phyloP scores from a whole-genome alignment of 495 filamentous ascomycete genomes.

The Hamigera avellanea region DNA sequence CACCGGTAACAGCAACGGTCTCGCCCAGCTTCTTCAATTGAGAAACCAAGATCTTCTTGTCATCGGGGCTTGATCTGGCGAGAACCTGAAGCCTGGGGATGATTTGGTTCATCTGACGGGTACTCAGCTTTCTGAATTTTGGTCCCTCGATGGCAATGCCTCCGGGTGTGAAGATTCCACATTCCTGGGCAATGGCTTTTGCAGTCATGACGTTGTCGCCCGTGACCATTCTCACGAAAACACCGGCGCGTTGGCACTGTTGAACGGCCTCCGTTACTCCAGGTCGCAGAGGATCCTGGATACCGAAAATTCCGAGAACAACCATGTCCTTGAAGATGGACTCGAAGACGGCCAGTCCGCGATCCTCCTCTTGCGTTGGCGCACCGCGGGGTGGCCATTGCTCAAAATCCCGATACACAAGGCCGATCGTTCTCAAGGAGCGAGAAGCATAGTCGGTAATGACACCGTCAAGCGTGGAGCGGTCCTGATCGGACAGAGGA shows the following conservation, averaged over 20 bases:
- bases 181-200: conserved; percentile 74
- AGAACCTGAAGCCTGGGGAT: conserved; percentile 74
- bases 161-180: conserved; percentile 65
- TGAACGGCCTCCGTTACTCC: conserved; percentile 71
- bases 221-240: conserved; percentile 84
- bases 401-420: conserved; percentile 81
- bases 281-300: conserved; percentile 73
- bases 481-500: conserved; percentile 46
- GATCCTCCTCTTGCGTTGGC: conserved; percentile 55
- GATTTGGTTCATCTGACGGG: conserved; percentile 52
- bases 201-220: conserved; percentile 80
- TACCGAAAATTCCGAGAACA: conserved; percentile 69
- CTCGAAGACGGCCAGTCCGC: conserved; percentile 63
- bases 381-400: conserved; percentile 71
- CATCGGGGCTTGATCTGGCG: conserved; percentile 73
- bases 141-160: conserved; percentile 79
- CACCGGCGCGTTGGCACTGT: conserved; percentile 64
- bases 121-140: conserved; percentile 59
- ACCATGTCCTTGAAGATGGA: conserved; percentile 69
- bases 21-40: conserved; percentile 75
- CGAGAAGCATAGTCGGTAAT: conserved; percentile 70
- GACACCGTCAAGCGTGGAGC: conserved; percentile 45
- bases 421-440: conserved; percentile 77
- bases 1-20: conserved; percentile 87
- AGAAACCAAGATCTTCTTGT: conserved; percentile 72